Evolutionary conservation across 164 flowering plant species (phyloP), one percentile per base, ranked within the genome.

Genomic region (Chimonanthus praecox): DNA sequence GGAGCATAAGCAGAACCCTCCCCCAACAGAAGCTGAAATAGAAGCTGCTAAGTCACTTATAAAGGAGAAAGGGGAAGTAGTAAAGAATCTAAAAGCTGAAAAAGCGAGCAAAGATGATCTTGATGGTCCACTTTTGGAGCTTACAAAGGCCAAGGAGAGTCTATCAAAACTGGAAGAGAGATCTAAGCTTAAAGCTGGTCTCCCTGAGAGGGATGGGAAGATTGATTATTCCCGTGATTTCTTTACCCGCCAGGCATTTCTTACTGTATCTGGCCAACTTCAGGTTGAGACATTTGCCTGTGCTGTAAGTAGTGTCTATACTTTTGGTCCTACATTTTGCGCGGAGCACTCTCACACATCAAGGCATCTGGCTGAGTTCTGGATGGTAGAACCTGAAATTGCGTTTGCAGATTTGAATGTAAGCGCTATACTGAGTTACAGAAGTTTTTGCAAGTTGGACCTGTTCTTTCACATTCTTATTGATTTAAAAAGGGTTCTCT

Each of bases 391-490:
- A 80, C 49, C 78, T 65, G 95, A 90, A 85, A 87, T 94, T 82
- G 97, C 96, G n/a, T 94, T 94, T 78, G 79, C 97, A 7, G 80
- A 87, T 61, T 76, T 92, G 58, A 89, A 94, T 91, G 99, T 94
- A 78, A 69, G 58, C 45, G 33, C n/a, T 48, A 47, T 33, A 0
- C 33, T 33, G 33, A 33, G 33, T 33, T 33, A 33, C 33, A 33
- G 33, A 33, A 33, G 33, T 33, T 33, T 33, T 33, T 33, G 33
- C 33, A 33, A 33, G 33, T 33, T 0, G 33, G 33, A 33, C 33
- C 33, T 33, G 33, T 33, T 33, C 33, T 33, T 33, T 33, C 33
- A 33, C 33, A 33, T 33, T 33, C 33, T 33, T 33, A 1, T 33
- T 33, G 33, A 33, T 33, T 6, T 54, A 11, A 54, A 54, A 10